Conservation (phyloP, 2,329 filamentous ascomycete species). For the Sclerotinia nivalis region DNA sequence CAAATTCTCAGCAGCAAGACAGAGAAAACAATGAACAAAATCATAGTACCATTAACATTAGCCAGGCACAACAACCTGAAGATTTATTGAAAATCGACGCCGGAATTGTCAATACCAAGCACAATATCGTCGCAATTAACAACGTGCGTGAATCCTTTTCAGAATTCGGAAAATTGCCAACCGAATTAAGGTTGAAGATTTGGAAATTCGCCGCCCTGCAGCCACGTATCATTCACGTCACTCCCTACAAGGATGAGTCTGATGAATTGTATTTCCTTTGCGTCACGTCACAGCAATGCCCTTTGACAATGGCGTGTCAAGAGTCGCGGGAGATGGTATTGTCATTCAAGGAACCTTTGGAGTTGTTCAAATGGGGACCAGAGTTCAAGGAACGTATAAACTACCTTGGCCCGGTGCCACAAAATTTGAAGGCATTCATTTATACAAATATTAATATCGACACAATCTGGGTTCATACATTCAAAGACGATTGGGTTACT, state of each 20-base stretch:
- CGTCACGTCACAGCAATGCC: not conserved
- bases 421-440: not conserved
- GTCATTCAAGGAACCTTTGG: not conserved
- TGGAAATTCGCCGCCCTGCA: not conserved
- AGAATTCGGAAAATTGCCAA: not conserved
- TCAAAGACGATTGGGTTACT: not conserved
- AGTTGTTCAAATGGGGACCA: not conserved
- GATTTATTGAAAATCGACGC: no score
- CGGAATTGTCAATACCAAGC: no score
- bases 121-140: not conserved
- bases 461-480: not conserved
- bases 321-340: not conserved
- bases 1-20: not conserved
- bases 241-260: not conserved
- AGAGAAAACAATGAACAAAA: not conserved
- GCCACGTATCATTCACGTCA: not conserved
- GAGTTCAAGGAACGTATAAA: no score
- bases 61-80: not conserved
- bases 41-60: not conserved
- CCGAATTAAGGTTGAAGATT: not conserved
- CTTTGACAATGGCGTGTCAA: not conserved
- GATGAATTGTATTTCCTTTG: not conserved
- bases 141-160: not conserved
- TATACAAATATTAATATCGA: not conserved
- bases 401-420: not conserved